Percentiles rank a stretch among this genome's conserved stretches.
phyloP scores from a whole-genome alignment of 2,329 filamentous ascomycete species.

The Pseudogymnoascus sp. region DNA sequence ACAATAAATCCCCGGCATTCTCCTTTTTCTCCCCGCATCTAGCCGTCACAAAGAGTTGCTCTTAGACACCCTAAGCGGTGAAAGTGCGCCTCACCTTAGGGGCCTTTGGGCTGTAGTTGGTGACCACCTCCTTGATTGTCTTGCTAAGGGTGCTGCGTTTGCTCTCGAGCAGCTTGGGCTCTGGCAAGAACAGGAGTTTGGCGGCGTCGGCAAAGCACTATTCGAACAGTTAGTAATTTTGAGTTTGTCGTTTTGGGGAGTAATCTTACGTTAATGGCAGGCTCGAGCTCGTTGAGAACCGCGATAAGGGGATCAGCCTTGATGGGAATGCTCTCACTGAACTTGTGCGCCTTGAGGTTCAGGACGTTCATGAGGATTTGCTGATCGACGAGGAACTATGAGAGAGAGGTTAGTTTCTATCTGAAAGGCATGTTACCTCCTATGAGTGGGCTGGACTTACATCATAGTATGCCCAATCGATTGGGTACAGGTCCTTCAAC shows the following conservation, averaged over 20 bases:
- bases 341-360: background rate
- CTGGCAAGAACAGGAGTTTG: background rate
- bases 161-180: background rate
- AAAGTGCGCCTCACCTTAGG: background rate
- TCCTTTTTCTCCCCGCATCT: background rate
- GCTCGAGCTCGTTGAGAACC: background rate
- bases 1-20: background rate
- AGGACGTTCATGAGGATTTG: conserved; percentile 6
- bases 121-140: background rate
- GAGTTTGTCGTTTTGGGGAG: background rate
- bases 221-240: background rate
- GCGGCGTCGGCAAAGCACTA: background rate
- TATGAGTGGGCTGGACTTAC: background rate
- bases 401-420: background rate
- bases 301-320: background rate
- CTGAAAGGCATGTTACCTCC: background rate
- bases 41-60: background rate
- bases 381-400: background rate
- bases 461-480: conserved; percentile 4
- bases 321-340: background rate
- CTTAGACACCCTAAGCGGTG: background rate
- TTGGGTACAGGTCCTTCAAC: background rate
- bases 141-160: background rate
- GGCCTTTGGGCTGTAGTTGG: background rate
- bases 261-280: background rate